phyloP scores from a whole-genome alignment of 2,329 filamentous ascomycete species.

The Neonectria hederae region DNA sequence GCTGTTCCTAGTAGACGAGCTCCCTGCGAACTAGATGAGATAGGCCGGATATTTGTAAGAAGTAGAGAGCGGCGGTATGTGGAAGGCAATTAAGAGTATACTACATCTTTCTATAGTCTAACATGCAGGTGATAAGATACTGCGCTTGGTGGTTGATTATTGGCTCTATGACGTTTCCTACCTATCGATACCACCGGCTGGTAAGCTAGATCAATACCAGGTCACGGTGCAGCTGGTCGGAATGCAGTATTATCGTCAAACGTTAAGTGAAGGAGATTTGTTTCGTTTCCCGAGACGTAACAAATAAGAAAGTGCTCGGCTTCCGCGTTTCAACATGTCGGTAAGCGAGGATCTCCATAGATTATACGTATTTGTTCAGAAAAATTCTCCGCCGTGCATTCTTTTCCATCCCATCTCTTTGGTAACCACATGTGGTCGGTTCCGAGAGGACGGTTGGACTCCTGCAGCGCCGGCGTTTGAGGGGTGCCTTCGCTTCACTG shows the following conservation, averaged over 20 bases:
- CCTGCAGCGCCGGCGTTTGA: constrained; percentile 19
- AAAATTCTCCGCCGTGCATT: constrained; percentile 14
- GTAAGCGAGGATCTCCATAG: constrained; percentile 3
- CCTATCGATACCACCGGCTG: neutral
- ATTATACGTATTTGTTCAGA: neutral
- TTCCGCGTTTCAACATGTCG: constrained; percentile 8
- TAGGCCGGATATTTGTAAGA: neutral
- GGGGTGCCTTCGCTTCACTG: constrained; percentile 7
- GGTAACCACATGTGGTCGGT: constrained; percentile 4
- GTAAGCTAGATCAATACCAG: neutral
- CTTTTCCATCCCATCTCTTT: constrained; percentile 1
- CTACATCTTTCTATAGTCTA: neutral
- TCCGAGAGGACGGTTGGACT: constrained; percentile 13
- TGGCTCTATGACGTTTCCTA: neutral
- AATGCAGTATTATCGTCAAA: constrained; percentile 14
- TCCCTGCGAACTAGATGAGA: neutral
- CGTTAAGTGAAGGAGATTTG: constrained; percentile 14
- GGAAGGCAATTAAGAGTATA: constrained; percentile 12
- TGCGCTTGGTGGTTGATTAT: neutral
- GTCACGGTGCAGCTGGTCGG: constrained; percentile 1
- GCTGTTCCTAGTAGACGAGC: neutral
- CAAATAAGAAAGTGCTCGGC: constrained; percentile 1
- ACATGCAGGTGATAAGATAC: neutral
- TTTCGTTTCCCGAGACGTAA: constrained; percentile 18
- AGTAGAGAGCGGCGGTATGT: constrained; percentile 9